Evolutionary conservation across 805 yeast species (phyloP).

Genomic region (Candida glaebosa): DNA sequence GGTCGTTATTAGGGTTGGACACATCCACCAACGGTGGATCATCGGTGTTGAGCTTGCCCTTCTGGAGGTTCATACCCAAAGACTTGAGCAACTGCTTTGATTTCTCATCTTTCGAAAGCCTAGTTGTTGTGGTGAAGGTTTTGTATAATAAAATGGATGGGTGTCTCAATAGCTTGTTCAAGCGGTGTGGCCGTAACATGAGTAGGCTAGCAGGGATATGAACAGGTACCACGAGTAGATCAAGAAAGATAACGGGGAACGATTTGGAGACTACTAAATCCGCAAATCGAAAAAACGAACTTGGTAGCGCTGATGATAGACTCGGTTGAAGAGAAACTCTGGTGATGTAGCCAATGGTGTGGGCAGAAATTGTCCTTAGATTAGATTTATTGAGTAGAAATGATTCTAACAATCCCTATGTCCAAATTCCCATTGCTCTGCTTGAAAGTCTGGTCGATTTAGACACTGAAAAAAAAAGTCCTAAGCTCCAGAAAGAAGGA

Average conservation of each 20-base stretch:
- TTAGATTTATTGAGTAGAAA: too few species aligned
- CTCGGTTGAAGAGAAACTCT: not conserved
- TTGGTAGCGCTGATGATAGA: not conserved
- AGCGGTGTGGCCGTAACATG: slow-evolving; percentile 1
- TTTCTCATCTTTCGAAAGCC: slow-evolving; percentile 17
- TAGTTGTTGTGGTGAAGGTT: not conserved
- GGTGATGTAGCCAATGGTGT: too few species aligned
- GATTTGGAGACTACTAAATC: not conserved
- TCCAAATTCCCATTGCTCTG: too few species aligned
- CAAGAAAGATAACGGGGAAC: not conserved
- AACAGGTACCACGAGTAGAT: not conserved
- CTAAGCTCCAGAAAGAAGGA: too few species aligned
- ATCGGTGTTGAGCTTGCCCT: slow-evolving; percentile 23
- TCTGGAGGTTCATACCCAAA: slow-evolving; percentile 30
- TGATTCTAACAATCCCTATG: too few species aligned
- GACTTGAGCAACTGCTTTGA: slow-evolving; percentile 26
- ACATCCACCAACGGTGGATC: slow-evolving; percentile 1
- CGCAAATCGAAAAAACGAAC: not conserved
- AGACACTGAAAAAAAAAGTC: too few species aligned
- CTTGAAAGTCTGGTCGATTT: too few species aligned
- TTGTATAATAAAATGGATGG: not conserved
- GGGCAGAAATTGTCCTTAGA: too few species aligned
- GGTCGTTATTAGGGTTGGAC: not conserved
- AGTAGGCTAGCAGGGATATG: not conserved
- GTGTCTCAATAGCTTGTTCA: not conserved